A percentile compares a stretch with the other conserved stretches of the same genome.
Conservation (phyloP, 176 grass and related monocot genomes). For the Rhipidocladum racemiflorum region DNA sequence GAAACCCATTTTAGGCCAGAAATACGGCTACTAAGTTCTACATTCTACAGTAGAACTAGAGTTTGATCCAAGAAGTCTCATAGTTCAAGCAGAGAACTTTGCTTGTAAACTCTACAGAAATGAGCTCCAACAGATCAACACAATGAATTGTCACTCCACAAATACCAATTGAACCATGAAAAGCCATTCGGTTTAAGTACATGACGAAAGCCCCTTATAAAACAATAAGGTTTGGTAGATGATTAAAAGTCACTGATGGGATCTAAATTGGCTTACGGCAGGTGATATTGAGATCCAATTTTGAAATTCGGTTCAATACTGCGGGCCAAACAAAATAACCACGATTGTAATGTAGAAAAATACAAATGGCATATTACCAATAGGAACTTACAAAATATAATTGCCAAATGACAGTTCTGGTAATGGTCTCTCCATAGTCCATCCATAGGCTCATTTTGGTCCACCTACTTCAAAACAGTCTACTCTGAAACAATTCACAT, state of each 20-base stretch:
- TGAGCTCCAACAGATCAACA: neutral
- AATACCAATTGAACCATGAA: neutral
- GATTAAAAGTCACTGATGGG: neutral
- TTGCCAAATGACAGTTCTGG: neutral
- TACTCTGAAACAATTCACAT: neutral
- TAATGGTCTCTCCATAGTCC: neutral
- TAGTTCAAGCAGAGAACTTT: conserved; percentile 17
- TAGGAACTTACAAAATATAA: conserved; percentile 1
- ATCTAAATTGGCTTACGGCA: conserved; percentile 6
- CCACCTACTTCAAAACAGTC: neutral
- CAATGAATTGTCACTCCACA: neutral
- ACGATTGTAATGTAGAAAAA: neutral
- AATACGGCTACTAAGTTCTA: neutral
- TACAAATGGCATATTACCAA: neutral
- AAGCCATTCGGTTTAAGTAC: neutral
- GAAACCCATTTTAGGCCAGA: neutral
- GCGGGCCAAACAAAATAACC: neutral
- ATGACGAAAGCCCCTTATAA: neutral
- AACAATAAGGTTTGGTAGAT: neutral
- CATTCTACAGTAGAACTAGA: neutral
- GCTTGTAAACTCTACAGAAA: neutral
- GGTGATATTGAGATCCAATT: neutral
- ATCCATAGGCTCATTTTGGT: neutral
- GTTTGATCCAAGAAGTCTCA: neutral
- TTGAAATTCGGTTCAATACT: neutral